Conservation (phyloP, 1,284 basidiomycete genomes). For the Ustilago vetiveriae region DNA sequence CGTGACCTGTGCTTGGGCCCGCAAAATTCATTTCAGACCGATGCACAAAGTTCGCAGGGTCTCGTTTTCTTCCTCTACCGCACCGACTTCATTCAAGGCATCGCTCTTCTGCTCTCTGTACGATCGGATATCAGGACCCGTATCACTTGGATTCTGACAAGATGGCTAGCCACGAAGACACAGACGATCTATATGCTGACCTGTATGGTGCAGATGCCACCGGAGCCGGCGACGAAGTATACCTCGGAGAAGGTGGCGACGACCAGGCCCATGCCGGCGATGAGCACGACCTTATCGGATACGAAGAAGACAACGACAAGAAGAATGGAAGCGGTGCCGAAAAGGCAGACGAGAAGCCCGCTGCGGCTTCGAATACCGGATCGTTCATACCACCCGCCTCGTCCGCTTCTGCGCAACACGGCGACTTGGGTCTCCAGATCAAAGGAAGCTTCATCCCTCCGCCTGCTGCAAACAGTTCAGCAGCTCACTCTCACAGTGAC, state of each 20-base stretch:
- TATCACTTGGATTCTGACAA: not conserved
- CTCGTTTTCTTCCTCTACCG: not conserved
- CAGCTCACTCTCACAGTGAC: conserved; percentile 28
- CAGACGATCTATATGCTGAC: conserved; percentile 60
- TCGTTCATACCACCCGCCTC: conserved; percentile 41
- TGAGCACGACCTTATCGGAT: conserved; percentile 44
- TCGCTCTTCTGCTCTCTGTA: not conserved
- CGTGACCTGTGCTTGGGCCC: conserved; percentile 33
- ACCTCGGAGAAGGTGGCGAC: conserved; percentile 28
- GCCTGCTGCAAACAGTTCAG: conserved; percentile 7
- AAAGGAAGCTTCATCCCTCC: conserved; percentile 48
- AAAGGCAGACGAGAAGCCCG: conserved; percentile 5
- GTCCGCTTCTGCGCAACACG: conserved; percentile 16
- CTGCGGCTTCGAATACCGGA: conserved; percentile 5
- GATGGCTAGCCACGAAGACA: conserved; percentile 52
- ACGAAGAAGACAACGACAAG: conserved; percentile 27
- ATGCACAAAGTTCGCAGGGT: not conserved
- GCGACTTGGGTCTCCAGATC: conserved; percentile 35
- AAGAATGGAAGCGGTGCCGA: conserved; percentile 4
- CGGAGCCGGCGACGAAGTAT: conserved; percentile 24
- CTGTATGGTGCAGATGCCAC: conserved; percentile 49
- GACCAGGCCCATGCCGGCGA: conserved; percentile 20
- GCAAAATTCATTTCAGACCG: not conserved
- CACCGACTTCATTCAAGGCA: not conserved
- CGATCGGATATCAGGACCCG: not conserved